These are phyloP conservation scores for Geum urbanum DNA, from an alignment of 306 rosid genomes.

Conservation along the genomic window DNA sequence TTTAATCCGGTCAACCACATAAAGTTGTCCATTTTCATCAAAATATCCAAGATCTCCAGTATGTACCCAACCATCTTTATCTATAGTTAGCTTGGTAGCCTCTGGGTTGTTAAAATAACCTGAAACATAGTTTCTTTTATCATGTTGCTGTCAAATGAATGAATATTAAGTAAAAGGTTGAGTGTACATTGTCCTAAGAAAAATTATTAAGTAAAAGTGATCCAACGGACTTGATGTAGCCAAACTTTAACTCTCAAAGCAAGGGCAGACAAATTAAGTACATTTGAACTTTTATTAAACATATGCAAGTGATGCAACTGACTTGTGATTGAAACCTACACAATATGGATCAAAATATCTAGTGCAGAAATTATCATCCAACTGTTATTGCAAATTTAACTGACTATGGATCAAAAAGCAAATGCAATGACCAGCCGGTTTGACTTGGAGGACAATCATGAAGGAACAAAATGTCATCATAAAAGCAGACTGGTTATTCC, in stretches of 20 bases:
- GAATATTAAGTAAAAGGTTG: not conserved
- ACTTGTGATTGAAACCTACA: not conserved
- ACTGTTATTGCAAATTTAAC: not conserved
- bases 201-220: no score
- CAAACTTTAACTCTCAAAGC: no score
- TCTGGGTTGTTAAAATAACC: constrained; percentile 80
- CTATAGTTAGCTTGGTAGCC: constrained; percentile 72
- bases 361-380: not conserved
- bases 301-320: no score
- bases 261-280: no score
- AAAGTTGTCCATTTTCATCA: constrained; percentile 69
- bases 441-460: not conserved
- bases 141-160: constrained; percentile 8
- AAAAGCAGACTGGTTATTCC: not conserved
- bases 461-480: not conserved
- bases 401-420: not conserved
- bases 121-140: constrained; percentile 31
- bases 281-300: no score
- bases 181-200: no score
- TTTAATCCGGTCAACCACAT: constrained; percentile 86
- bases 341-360: not conserved
- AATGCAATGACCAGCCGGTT: not conserved
- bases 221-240: no score
- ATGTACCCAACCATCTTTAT: constrained; percentile 76
- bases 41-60: constrained; percentile 97